Base-by-base conservation (phyloP, 306 rosid species). In the Vigna mungo region DNA sequence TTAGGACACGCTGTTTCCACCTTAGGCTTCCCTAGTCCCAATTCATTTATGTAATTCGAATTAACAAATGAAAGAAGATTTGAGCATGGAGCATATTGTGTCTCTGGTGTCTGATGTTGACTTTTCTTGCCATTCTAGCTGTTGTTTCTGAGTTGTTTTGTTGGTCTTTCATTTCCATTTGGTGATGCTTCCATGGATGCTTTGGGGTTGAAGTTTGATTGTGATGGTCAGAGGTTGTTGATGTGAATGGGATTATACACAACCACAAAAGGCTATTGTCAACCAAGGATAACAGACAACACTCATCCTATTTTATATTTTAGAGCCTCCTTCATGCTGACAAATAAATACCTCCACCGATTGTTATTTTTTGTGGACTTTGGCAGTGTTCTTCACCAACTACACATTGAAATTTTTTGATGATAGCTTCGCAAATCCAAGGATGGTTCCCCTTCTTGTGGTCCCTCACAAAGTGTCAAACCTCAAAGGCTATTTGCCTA, bases 311-410 rank as follows among this genome's bases (percentile, higher is more conserved):
- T 74, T 53, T 80, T 75, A 75, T 73, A 75, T 67, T 76, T 48
- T 39, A 10, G 46, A 68, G 73, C 60, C 84, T 53, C 76, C 75
- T 83, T 78, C 81, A 74, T 72, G 87, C 81, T 87, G 94, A 85
- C 80, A 87, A 80, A 87, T 85, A 78, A 74, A 83, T 83, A 61
- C 60, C 36, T 41, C 76, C 66, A 83, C 79, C 70, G 68, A 78
- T 86, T 85, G 88, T 86, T 82, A 83, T 20, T 20, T 85, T 82
- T 87, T 89, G 89, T 60, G 88, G 97, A 91, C 96, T 94, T 89
- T 90, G 68, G 70, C 34, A 87, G 21, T 70, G 71, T 84, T 78
- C 88, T 84, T 88, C 87, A 90, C 94, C 98, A 90, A 90, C 97
- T 84, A 81, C 86, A 71, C 79, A 66, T 88, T 91, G 96, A 91